Evolutionary conservation across 768 basidiomycete species (phyloP), one percentile per base, ranked within the genome.

Genomic region (Cubamyces lactineus): DNA sequence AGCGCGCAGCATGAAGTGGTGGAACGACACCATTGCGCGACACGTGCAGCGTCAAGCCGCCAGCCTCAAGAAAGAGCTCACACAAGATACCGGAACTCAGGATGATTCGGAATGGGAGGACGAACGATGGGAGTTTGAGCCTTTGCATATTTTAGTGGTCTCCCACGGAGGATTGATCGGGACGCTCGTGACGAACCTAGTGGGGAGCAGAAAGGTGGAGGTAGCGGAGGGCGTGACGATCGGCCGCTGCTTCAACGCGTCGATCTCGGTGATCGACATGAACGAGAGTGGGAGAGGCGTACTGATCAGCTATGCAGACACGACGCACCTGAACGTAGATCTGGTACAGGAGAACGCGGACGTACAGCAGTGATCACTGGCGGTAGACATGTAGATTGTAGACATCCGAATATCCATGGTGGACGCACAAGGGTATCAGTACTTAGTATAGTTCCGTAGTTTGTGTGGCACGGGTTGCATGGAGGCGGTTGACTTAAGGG

Each of bases 151-250:
- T 47, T 78, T 93, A 30, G 80, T 86, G 13, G 82, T 84, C 61
- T 83, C 85, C 43, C 91, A 93, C 58, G 88, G 88, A 2, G 88
- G 83, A 0, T 79, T 83, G 67, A 89, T 92, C 61, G 73, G 74
- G 19, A 75, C 77, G 28, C 76, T 92, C 56, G 75, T 88, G 59
- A 75, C 76, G 19, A 74, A 70, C 42, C 68, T 91, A 68, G 65
- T 82, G n/a, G 72, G 75, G 21, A 78, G 77, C 46, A 70, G 78
- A 38, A 70, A 76, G 65, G 64, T 82, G 53, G 65, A 57, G 50
- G 77, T 76, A 56, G 78, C 71, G 23, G 68, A 74, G 19, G 74
- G 71, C 9, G 71, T 74, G 19, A 61, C 67, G n/a, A 63, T 71
- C 21, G 70, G 72, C 47, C 70, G 68, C 52, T 84, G 81, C 69